Evolutionary conservation across 176 grass and related monocot species (phyloP).

Genomic region (Avena eriantha): DNA sequence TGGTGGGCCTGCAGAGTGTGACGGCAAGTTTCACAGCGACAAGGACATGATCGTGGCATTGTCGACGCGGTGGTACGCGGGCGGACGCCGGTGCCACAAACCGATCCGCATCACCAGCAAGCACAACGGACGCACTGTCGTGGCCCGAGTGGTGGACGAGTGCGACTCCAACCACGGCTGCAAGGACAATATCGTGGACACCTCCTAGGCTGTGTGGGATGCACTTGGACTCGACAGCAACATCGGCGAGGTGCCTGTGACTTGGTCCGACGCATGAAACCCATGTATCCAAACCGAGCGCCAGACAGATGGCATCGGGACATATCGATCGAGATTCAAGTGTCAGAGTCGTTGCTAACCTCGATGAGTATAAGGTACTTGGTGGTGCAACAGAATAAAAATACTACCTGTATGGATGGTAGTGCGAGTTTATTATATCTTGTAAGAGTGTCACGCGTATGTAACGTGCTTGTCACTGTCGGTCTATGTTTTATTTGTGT

Average conservation of each 20-base stretch:
- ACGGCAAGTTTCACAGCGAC: too few species aligned
- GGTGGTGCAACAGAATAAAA: background rate
- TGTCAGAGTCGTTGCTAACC: conserved; percentile 8
- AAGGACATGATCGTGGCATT: too few species aligned
- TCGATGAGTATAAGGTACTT: background rate
- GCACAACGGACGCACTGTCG: too few species aligned
- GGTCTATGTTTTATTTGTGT: background rate
- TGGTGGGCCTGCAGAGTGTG: background rate
- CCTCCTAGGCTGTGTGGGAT: conserved; percentile 50
- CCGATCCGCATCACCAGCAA: too few species aligned
- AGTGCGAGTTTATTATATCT: background rate
- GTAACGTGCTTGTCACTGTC: too few species aligned
- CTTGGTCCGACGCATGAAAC: conserved; percentile 51
- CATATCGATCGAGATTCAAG: background rate
- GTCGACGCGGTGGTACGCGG: too few species aligned
- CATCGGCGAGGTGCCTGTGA: conserved; percentile 36
- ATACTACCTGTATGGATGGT: background rate
- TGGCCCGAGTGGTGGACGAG: too few species aligned
- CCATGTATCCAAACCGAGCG: background rate
- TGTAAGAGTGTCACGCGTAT: too few species aligned
- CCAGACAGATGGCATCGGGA: background rate
- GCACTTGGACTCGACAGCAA: conserved; percentile 48
- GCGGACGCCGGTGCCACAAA: too few species aligned
- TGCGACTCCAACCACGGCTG: conserved; percentile 24
- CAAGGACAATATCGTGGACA: conserved; percentile 49